Percentiles rank a stretch among this genome's conserved stretches.
Evolutionary conservation across 768 basidiomycete genomes (phyloP).

Genomic region (Kwoniella sp.): DNA sequence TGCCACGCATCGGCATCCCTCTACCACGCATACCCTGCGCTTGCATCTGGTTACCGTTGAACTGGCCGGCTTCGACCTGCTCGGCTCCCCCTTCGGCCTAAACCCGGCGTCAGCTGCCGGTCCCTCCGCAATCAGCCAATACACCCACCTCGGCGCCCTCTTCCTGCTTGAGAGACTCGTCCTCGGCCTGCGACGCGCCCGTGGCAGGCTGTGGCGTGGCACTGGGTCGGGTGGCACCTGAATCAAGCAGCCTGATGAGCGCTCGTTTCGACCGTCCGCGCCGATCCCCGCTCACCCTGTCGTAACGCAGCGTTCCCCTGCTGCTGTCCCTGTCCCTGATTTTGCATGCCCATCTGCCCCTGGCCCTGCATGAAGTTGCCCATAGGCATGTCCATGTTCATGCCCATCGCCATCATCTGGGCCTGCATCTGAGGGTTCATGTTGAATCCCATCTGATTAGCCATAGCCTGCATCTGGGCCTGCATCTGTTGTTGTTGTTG

Average conservation of each 20-base stretch:
- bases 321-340: conserved; percentile 18
- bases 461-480: conserved; percentile 39
- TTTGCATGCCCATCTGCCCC: conserved; percentile 5
- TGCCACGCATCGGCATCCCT: conserved; percentile 23
- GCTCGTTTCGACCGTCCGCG: neutral
- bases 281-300: neutral
- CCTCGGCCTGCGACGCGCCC: conserved; percentile 2
- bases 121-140: too few relatives aligned
- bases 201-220: conserved; percentile 1
- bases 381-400: conserved; percentile 56
- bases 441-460: conserved; percentile 63
- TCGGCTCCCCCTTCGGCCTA: too few relatives aligned
- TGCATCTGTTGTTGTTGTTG: conserved; percentile 13
- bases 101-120: too few relatives aligned
- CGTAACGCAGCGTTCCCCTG: neutral
- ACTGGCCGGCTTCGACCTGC: neutral
- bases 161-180: conserved; percentile 32
- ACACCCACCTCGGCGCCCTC: conserved; percentile 24
- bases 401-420: conserved; percentile 60
- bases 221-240: conserved; percentile 5
- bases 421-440: conserved; percentile 69
- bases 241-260: neutral
- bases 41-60: neutral
- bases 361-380: conserved; percentile 37
- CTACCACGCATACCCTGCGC: conserved; percentile 16